Percentiles rank a stretch among this genome's conserved stretches.
These are phyloP conservation scores for Citrullus amarus DNA, from an alignment of 306 rosid genomes.

Conservation along the genomic window DNA sequence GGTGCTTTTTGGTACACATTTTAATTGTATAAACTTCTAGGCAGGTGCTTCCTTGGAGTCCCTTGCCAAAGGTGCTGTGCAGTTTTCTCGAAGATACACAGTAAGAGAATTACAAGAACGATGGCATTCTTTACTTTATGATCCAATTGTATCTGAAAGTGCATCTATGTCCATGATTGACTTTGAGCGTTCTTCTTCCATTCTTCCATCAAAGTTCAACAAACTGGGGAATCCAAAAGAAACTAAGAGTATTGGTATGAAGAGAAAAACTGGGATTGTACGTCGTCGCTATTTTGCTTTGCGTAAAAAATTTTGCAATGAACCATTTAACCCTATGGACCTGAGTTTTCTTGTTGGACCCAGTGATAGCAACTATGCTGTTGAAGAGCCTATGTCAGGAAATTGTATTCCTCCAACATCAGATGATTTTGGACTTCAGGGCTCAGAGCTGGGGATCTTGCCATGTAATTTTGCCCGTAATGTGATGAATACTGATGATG, in stretches of 20 bases:
- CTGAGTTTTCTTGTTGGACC: constrained; percentile 54
- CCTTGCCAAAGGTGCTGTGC: constrained; percentile 95
- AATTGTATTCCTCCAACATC: constrained; percentile 30
- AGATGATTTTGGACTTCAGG: constrained; percentile 32
- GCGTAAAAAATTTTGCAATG: constrained; percentile 55
- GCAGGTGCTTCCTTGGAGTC: constrained; percentile 97
- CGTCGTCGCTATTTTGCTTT: constrained; percentile 55
- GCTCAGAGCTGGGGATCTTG: constrained; percentile 30
- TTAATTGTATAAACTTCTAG: constrained; percentile 26
- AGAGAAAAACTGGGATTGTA: constrained; percentile 59
- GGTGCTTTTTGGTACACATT: constrained; percentile 12
- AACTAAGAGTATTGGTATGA: constrained; percentile 27
- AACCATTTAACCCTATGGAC: constrained; percentile 35
- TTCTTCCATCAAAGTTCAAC: constrained; percentile 33
- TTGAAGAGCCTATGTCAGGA: constrained; percentile 29
- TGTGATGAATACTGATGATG: constrained; percentile 29
- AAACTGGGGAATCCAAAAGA: constrained; percentile 43
- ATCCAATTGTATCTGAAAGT: constrained; percentile 45
- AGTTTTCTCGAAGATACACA: constrained; percentile 67
- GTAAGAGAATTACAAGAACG: constrained; percentile 68
- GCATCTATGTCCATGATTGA: constrained; percentile 45
- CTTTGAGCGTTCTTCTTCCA: constrained; percentile 32
- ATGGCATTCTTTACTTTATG: constrained; percentile 73
- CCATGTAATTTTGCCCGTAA: constrained; percentile 31
- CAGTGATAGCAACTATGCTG: constrained; percentile 19